A percentile compares a stretch with the other conserved stretches of the same genome.
These are phyloP conservation scores for Staphylotrichum longicolle DNA, from an alignment of 495 filamentous ascomycete genomes.

Conservation along the genomic window DNA sequence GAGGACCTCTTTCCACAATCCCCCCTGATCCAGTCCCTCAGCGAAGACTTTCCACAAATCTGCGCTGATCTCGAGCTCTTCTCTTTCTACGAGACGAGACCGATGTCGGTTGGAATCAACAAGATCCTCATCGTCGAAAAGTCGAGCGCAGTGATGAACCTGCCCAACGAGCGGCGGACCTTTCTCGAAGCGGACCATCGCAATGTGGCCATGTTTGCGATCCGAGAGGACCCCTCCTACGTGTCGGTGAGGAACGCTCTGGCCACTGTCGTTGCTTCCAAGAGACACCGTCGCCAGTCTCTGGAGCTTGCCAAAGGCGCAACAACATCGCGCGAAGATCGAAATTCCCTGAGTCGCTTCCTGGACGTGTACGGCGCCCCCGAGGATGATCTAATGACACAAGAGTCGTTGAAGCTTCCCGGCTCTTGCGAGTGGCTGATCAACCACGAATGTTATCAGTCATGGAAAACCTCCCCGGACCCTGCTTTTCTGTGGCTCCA, in stretches of 20 bases:
- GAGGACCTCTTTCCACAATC: constrained; percentile 21
- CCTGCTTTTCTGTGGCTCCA: constrained; percentile 6
- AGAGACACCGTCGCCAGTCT: not conserved
- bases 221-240: constrained; percentile 18
- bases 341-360: not conserved
- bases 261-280: not conserved
- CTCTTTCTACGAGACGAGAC: constrained; percentile 14
- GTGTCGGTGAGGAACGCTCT: constrained; percentile 10
- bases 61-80: constrained; percentile 10
- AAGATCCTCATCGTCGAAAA: constrained; percentile 24
- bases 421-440: constrained; percentile 12
- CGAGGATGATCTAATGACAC: constrained; percentile 9
- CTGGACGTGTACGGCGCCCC: constrained; percentile 1
- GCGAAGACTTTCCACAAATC: constrained; percentile 9
- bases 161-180: constrained; percentile 16
- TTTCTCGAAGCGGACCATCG: constrained; percentile 24
- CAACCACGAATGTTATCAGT: not conserved
- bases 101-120: constrained; percentile 8
- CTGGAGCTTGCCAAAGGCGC: not conserved
- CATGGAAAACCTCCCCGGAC: not conserved
- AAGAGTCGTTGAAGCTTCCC: not conserved
- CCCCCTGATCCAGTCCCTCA: constrained; percentile 2
- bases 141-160: constrained; percentile 23
- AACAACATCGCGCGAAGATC: not conserved
- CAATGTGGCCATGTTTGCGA: constrained; percentile 20